Evolutionary conservation across 2,329 filamentous ascomycete genomes (phyloP).

Genomic region (Onygena corvina): DNA sequence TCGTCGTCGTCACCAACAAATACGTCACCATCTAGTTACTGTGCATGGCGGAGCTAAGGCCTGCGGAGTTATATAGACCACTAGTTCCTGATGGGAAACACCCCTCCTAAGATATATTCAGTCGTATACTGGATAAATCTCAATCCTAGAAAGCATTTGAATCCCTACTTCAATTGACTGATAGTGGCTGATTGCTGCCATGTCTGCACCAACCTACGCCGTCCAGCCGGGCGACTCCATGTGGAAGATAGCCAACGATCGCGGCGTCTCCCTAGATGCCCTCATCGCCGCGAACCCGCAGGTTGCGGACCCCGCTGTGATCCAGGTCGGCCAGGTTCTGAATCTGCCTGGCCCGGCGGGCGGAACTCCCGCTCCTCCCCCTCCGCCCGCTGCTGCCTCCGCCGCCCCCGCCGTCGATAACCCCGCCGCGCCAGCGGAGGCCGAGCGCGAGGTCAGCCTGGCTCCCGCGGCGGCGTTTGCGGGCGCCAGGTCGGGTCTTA

Average conservation of each 20-base stretch:
- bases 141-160: neutral
- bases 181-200: neutral
- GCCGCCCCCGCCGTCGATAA: neutral
- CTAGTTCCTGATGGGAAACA: too few species aligned
- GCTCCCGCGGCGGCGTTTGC: neutral
- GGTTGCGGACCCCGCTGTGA: constrained; percentile 12
- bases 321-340: constrained; percentile 14
- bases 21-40: too few species aligned
- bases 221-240: constrained; percentile 15
- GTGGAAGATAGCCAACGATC: constrained; percentile 26
- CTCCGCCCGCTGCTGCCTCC: neutral
- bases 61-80: too few species aligned
- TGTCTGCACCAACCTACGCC: constrained; percentile 12
- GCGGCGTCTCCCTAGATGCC: constrained; percentile 19
- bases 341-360: constrained; percentile 10
- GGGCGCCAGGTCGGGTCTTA: constrained; percentile 4
- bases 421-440: neutral
- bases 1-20: too few species aligned
- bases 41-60: too few species aligned
- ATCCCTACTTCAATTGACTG: neutral
- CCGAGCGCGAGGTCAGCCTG: neutral
- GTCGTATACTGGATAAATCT: too few species aligned
- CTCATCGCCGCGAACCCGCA: constrained; percentile 15
- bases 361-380: neutral
- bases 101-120: too few species aligned